Evolutionary conservation across 495 filamentous ascomycete species (phyloP), one percentile per base, ranked within the genome.

Genomic region (Daldinia decipiens): DNA sequence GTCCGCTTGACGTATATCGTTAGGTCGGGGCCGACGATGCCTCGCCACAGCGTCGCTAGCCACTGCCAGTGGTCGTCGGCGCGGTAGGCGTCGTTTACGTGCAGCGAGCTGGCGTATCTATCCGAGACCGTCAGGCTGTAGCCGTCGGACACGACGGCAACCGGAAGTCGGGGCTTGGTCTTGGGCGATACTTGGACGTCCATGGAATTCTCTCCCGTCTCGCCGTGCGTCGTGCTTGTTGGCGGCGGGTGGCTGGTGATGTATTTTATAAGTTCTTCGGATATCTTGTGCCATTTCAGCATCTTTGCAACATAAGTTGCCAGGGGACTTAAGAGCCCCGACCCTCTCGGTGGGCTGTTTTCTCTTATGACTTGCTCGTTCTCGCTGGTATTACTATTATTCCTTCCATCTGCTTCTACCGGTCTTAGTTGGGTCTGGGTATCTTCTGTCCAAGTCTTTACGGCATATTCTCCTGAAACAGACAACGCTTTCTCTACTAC

Each of bases 1-100:
- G 50, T 31, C n/a, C 56, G 63, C 65, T 82, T 80, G 38, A 90
- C 85, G 69, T 88, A 95, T 21, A 99, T 86, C 0, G 93, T 97
- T 65, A 98, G 83, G 79, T 99, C 95, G 0, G 94, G 87, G 0
- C 93, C 94, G 0, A 95, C 86, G 58, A 92, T 91, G 1, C 92
- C 91, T 1, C 94, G 90, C 95, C 95, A 99, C 3, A 97, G 85
- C 56, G 92, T 95, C 29, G 95, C 95, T 83, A 95, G 93, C 95
- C 95, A 98, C 79, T 97, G 93, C 95, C 95, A 99, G 77, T 99
- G 95, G 74, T 99, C 93, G 31, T 92, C 82, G 0, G 92, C 89
- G 1, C 87, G 86, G 76, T 97, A 97, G 2, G 87, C 82, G 70
- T 97, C 94, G 11, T 83, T 80, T 54, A 97, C 91, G 7, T 91